These are phyloP conservation scores for Huntiella moniliformis DNA, from an alignment of 2,329 filamentous ascomycete species.

Conservation along the genomic window DNA sequence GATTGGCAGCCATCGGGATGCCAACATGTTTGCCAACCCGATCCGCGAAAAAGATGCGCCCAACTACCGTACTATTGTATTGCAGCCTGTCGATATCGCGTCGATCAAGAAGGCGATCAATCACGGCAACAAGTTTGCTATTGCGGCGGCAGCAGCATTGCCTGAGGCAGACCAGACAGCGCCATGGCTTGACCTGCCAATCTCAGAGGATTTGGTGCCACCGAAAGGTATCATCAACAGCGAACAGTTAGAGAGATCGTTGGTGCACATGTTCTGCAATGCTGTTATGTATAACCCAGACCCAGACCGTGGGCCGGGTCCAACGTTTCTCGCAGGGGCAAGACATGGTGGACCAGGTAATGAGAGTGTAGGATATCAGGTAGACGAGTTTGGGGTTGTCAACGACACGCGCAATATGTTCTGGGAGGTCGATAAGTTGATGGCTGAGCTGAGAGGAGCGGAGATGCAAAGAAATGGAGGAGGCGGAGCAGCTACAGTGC, in stretches of 20 bases:
- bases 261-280: conserved; percentile 94
- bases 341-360: conserved; percentile 20
- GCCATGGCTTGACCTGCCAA: conserved; percentile 43
- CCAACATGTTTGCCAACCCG: conserved; percentile 61
- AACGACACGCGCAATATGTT: conserved; percentile 82
- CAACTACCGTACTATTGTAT: conserved; percentile 54
- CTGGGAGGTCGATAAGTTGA: conserved; percentile 61
- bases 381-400: conserved; percentile 72
- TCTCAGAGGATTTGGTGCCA: conserved; percentile 60
- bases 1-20: conserved; percentile 57
- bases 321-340: conserved; percentile 32
- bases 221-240: conserved; percentile 87
- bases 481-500: conserved; percentile 13
- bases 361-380: conserved; percentile 38
- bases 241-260: conserved; percentile 75
- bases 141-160: conserved; percentile 40
- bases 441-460: conserved; percentile 57
- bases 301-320: conserved; percentile 49
- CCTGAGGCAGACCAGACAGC: conserved; percentile 37
- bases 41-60: conserved; percentile 59
- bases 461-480: conserved; percentile 35
- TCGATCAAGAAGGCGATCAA: conserved; percentile 58
- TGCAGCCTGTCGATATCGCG: conserved; percentile 60
- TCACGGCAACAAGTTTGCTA: conserved; percentile 48
- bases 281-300: conserved; percentile 97